Base-by-base conservation (phyloP, 2,329 filamentous ascomycete genomes). In the Drechslerella dactyloides region DNA sequence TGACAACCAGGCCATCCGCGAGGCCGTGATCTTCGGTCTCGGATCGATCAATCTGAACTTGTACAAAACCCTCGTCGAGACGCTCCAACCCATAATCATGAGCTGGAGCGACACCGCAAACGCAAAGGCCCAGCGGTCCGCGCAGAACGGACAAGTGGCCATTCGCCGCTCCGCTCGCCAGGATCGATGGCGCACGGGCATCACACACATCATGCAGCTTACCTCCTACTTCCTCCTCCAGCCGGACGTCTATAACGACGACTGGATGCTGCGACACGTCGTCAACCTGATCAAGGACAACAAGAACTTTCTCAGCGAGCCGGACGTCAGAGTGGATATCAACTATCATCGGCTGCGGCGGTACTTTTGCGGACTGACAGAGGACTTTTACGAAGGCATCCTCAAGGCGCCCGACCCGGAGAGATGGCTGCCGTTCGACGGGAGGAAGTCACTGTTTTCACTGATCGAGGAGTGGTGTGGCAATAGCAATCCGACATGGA, bases 401-500 rank as follows among this genome's bases (percentile, higher is more conserved):
- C 73, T 75, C 57, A 94, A 93, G 75, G 91, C 91, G 0, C 88
- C 87, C 73, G 91, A 97, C 70, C 90, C 92, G 1, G 89, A 91
- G 2, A 86, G 91, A 33, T 99, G 94, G 93, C 94, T 99, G 86
- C 93, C 94, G 0, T 99, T 99, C 77, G 94, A 99, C 79, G 91
- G 93, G 11, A 85, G 96, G 44, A 96, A 97, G 78, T 97, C 94
- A 3, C 90, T 93, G 0, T 99, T 99, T 78, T 89, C 93, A 0
- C 82, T 99, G 53, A 97, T 99, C 93, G 94, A 99, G 80, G 93
- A 97, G 75, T 99, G 96, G 96, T 70, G 66, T 51, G 99, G 94
- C 78, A 94, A 94, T 1, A 97, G 96, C 79, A 96, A 93, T 6
- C 91, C 93, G 0, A 96, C 97, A 74, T 91, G 96, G 78, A 84